phyloP scores from a whole-genome alignment of 495 filamentous ascomycete species.

The Echria macrotheca region DNA sequence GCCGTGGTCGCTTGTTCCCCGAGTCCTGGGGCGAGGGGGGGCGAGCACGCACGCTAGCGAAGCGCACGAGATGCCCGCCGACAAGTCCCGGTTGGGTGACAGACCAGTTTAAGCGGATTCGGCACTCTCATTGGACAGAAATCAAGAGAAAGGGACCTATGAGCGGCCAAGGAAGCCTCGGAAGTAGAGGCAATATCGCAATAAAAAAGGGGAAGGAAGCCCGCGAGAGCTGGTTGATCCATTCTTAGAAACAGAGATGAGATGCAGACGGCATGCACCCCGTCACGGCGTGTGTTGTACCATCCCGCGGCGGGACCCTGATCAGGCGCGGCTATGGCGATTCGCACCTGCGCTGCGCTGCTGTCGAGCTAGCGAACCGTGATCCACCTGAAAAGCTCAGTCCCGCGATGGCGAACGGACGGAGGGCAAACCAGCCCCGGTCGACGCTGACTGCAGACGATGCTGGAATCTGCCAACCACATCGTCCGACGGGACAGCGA shows the following conservation, averaged over 20 bases:
- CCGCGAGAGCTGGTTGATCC: conserved; percentile 6
- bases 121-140: conserved; percentile 12
- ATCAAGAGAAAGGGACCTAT: conserved; percentile 4
- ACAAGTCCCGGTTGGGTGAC: conserved; percentile 8
- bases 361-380: too few species aligned
- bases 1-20: too few species aligned
- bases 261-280: conserved; percentile 5
- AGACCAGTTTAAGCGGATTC: conserved; percentile 7
- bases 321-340: conserved; percentile 10
- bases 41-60: background rate
- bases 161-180: too few species aligned
- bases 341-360: conserved; percentile 17
- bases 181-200: background rate
- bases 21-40: background rate
- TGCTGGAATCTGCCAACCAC: too few species aligned
- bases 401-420: too few species aligned
- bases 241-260: conserved; percentile 18
- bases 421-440: too few species aligned
- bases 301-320: conserved; percentile 7
- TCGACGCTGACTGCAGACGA: too few species aligned
- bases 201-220: conserved; percentile 1
- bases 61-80: conserved; percentile 1
- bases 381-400: too few species aligned
- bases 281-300: conserved; percentile 2
- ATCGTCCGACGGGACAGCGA: too few species aligned